phyloP scores from a whole-genome alignment of 768 basidiomycete species.

The Hortiboletus flavorubellus region DNA sequence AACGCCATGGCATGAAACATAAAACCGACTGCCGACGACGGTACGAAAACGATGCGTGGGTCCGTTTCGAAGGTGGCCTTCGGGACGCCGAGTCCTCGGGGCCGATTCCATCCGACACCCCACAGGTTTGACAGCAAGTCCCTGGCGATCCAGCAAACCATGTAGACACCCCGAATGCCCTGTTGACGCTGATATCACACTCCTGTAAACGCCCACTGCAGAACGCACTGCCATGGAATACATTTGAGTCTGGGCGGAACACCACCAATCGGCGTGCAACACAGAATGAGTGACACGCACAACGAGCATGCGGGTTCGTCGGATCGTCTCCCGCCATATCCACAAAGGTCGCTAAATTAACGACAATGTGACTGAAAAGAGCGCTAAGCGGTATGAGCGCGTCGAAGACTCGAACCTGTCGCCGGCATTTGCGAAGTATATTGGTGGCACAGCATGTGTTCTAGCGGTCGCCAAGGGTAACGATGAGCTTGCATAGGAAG shows the following conservation, averaged over 20 bases:
- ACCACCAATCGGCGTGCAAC: background rate
- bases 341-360: slow-evolving; percentile 36
- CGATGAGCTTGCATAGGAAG: slow-evolving; percentile 77
- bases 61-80: slow-evolving; percentile 3
- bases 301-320: slow-evolving; percentile 6
- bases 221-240: slow-evolving; percentile 13
- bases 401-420: slow-evolving; percentile 39
- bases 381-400: slow-evolving; percentile 40
- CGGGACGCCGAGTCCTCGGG: slow-evolving; percentile 16
- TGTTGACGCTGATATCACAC: slow-evolving; percentile 12
- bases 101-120: slow-evolving; percentile 30
- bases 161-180: background rate
- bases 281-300: slow-evolving; percentile 13
- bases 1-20: slow-evolving; percentile 11
- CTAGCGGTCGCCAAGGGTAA: slow-evolving; percentile 84
- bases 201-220: slow-evolving; percentile 14
- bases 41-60: slow-evolving; percentile 13
- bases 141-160: slow-evolving; percentile 26
- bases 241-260: slow-evolving; percentile 12
- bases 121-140: slow-evolving; percentile 24
- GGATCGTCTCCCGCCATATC: slow-evolving; percentile 23
- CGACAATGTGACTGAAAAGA: slow-evolving; percentile 47
- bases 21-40: background rate
- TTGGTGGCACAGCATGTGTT: slow-evolving; percentile 70
- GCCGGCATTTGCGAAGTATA: slow-evolving; percentile 49